Evolutionary conservation across 106 monocot species (phyloP).

Genomic region (Phalaenopsis equestris): DNA sequence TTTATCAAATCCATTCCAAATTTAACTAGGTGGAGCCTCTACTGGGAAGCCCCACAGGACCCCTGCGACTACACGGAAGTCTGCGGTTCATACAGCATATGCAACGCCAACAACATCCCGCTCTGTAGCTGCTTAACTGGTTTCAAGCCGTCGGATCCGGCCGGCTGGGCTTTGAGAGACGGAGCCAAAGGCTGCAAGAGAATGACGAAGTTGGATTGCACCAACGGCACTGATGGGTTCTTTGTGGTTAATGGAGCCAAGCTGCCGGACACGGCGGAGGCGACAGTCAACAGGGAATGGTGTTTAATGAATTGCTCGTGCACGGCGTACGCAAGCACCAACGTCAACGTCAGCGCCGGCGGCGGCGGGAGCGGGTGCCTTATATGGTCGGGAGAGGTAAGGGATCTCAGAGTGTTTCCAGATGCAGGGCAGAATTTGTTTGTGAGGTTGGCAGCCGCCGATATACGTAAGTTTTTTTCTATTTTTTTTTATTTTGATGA

Average conservation of each 20-base stretch:
- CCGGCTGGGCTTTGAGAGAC: conserved; percentile 22
- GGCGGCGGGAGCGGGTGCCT: conserved; percentile 10
- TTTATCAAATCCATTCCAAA: too few species aligned
- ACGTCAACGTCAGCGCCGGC: conserved; percentile 8
- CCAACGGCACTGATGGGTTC: conserved; percentile 23
- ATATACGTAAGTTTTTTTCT: neutral
- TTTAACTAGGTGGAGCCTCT: conserved; percentile 20
- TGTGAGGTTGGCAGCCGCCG: conserved; percentile 26
- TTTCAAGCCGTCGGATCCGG: conserved; percentile 26
- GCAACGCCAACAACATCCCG: conserved; percentile 18
- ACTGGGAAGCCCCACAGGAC: conserved; percentile 21
- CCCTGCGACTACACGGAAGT: conserved; percentile 21
- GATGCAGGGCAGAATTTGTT: conserved; percentile 18
- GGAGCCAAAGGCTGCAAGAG: conserved; percentile 31
- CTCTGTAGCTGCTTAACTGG: conserved; percentile 41
- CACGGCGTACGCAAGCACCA: conserved; percentile 20
- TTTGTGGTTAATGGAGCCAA: conserved; percentile 12
- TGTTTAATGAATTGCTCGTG: conserved; percentile 47
- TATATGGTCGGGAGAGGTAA: conserved; percentile 19
- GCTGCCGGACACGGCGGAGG: conserved; percentile 24
- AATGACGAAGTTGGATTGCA: conserved; percentile 29
- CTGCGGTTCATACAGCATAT: conserved; percentile 44
- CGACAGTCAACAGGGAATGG: neutral
- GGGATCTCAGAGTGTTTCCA: conserved; percentile 18
- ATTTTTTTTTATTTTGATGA: too few species aligned